Base-by-base conservation (phyloP, 2,329 filamentous ascomycete genomes). In the Lasiodiplodia gonubiensis region DNA sequence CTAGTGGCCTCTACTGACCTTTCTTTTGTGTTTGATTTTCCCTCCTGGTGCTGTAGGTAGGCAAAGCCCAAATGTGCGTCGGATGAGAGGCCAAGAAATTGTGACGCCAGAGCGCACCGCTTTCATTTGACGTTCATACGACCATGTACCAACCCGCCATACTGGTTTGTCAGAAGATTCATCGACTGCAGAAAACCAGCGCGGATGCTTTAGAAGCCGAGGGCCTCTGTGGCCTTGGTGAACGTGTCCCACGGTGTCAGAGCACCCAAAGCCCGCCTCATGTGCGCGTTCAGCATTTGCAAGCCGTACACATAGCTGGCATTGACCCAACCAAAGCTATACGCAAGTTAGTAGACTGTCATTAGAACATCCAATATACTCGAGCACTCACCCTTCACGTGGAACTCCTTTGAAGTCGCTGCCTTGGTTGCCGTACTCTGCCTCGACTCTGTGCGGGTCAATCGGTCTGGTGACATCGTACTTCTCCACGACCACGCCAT, bases 361-460 rank as follows among this genome's bases (percentile, higher is more conserved):
- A 25, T 14, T 6, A 35, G 6, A 37, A 39, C 4, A 6, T 46
- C n/a, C 16, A 2, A n/a, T 35, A 6, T 18, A 35, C 23, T 33
- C 68, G 55, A 64, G 51, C 51, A 88, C 92, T 86, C 83, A 97
- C 93, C 94, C 94, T 88, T 98, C 94, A 73, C 92, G 93, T 65
- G 94, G 92, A 72, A 97, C 94, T 48, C 94, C 94, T 82, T 96
- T 97, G 82, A 98, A 97, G 77, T 97, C 92, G 60, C 91, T 84
- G 2, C 95, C 95, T 79, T 99, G 95, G 79, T 99, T 99, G 7
- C 95, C 95, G 76, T 99, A 99, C 81, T 99, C 95, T 68, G 94
- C 95, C 79, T 96, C 93, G 14, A 98, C 95, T 70, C 92, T 90
- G 80, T 98, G 95, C 46, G 95, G 94, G 74, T 97, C 94, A 67